These are phyloP conservation scores for Trypanosoma platydactyli DNA, from an alignment of 208 protist genomes.

Conservation along the genomic window DNA sequence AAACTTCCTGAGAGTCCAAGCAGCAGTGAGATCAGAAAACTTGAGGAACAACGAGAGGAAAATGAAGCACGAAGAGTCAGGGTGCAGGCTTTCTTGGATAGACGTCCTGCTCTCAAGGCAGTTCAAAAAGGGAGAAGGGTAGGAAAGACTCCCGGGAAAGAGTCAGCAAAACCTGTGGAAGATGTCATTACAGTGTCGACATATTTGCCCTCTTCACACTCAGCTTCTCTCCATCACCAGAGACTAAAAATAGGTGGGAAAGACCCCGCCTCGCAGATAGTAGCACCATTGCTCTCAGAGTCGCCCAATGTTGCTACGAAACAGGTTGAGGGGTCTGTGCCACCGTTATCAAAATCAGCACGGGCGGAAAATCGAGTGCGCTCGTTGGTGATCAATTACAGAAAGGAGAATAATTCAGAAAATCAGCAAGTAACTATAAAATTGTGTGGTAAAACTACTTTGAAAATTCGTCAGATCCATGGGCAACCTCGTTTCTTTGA, in stretches of 20 bases:
- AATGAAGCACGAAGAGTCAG: constrained; percentile 70
- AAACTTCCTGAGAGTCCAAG: background rate
- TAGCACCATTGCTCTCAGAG: background rate
- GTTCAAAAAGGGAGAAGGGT: constrained; percentile 28
- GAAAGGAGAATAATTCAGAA: background rate
- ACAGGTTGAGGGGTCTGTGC: background rate
- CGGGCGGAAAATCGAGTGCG: constrained; percentile 20
- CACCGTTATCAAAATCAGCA: background rate
- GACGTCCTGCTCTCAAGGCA: constrained; percentile 48
- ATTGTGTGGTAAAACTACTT: constrained; percentile 20
- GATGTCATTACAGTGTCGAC: background rate
- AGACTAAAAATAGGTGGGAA: background rate
- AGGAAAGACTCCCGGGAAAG: constrained; percentile 4
- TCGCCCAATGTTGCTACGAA: background rate
- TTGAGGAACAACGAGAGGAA: constrained; percentile 30
- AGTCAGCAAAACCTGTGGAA: background rate
- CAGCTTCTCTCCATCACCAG: background rate
- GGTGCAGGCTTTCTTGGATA: constrained; percentile 60
- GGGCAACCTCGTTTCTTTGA: constrained; percentile 50
- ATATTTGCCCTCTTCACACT: background rate
- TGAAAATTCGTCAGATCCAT: constrained; percentile 43
- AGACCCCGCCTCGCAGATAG: background rate
- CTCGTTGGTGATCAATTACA: constrained; percentile 27
- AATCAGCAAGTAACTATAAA: constrained; percentile 8
- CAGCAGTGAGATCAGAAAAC: constrained; percentile 4